A percentile compares a stretch with the other conserved stretches of the same genome.
Conservation (phyloP, 1,284 basidiomycete species). For the Moesziomyces aphidis region DNA sequence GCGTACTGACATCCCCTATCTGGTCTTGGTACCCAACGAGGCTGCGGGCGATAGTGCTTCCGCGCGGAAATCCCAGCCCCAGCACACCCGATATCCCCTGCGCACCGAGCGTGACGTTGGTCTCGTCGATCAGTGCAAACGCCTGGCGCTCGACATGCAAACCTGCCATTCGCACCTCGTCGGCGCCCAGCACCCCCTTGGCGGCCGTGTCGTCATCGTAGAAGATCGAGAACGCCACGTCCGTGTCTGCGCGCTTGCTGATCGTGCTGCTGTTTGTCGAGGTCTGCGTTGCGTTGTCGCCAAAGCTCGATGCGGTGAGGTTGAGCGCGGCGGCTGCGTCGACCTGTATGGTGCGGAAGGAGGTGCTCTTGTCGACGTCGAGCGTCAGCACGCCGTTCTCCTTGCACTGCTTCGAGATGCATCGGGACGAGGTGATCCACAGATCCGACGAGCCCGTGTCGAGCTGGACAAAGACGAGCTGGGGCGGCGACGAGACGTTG, state of each 20-base stretch:
- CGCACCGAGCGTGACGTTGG: conserved; percentile 67
- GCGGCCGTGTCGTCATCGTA: conserved; percentile 31
- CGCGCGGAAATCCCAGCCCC: conserved; percentile 69
- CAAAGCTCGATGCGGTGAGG: conserved; percentile 11
- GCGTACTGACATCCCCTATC: conserved; percentile 1
- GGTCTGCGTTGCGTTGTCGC: conserved; percentile 5
- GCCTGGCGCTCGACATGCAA: conserved; percentile 27
- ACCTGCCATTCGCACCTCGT: conserved; percentile 26
- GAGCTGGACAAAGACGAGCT: conserved; percentile 49
- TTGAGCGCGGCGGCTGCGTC: conserved; percentile 10
- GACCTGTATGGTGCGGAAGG: conserved; percentile 11
- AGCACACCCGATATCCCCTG: conserved; percentile 69
- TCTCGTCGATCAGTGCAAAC: conserved; percentile 56
- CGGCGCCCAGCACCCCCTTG: conserved; percentile 19
- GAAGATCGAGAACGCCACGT: conserved; percentile 32
- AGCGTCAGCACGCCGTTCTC: conserved; percentile 21
- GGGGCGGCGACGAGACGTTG: conserved; percentile 39
- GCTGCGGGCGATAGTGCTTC: conserved; percentile 32
- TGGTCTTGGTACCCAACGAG: conserved; percentile 17
- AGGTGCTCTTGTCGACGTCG: conserved; percentile 20
- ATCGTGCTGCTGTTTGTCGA: not conserved
- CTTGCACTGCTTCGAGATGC: conserved; percentile 15
- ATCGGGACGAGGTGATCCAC: conserved; percentile 45
- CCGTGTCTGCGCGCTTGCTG: not conserved
- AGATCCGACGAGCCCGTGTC: conserved; percentile 53